Base-by-base conservation (phyloP, 768 basidiomycete genomes). In the Tulasnella sp. region DNA sequence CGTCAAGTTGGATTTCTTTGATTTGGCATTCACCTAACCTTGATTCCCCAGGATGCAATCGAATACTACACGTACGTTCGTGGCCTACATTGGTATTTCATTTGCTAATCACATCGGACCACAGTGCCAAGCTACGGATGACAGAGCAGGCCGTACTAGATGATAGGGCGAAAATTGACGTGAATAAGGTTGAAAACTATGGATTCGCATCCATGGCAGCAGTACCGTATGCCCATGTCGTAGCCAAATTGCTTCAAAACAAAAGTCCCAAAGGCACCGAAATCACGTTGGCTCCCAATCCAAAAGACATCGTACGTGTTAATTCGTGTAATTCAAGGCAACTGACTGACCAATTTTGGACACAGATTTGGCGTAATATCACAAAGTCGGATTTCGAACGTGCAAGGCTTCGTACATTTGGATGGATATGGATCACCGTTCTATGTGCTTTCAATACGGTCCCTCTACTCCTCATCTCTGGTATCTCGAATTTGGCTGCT, bases 381-480 rank as follows among this genome's bases (percentile, higher is more conserved):
- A 81, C 78, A 60, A 78, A 76, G 61, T 75, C 80, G 1, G 71
- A 82, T 15, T 72, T 66, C 5, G 80, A 85, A 57, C 62, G 87
- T 20, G 65, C 75, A 22, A 73, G 79, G 33, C 83, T 84, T 65
- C 75, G 72, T 59, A 66, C 72, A 28, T 66, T 83, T 22, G 93
- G 95, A n/a, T 85, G 87, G 66, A 53, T 83, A 32, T 74, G 83
- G 65, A 74, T 99, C 47, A 69, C 73, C 19, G 59, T 78, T 27
- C 78, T 96, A 42, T 92, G 89, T 65, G 91, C 90, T 70, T 77
- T 98, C 70, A 92, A 99, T 70, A 96, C 91, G 31, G 70, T 93
- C 8, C 95, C 95, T 16, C 69, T 99, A 15, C 76, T 92, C 61
- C 69, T 87, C 56, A 90, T 98, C 56, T 92, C 93, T 10, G 69